A percentile compares a stretch with the other conserved stretches of the same genome.
Conservation (phyloP, 352 stramenopile genomes). For the Globisporangium rhizosaccharum region DNA sequence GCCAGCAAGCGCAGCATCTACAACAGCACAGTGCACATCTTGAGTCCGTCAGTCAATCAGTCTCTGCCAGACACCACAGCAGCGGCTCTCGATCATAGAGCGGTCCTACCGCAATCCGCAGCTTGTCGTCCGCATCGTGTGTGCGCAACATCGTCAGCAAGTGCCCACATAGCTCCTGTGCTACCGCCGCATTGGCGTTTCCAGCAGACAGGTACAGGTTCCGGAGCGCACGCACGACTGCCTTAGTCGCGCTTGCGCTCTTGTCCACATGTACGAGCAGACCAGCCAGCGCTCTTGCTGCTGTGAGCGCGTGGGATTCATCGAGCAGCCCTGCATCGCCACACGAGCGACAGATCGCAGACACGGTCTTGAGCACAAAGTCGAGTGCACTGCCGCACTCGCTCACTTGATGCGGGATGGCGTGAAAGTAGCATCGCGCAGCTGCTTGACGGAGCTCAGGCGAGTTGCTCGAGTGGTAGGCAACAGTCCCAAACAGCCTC, state of each 20-base stretch:
- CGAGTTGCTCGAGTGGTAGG: constrained; percentile 1
- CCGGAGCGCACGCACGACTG: constrained; percentile 1
- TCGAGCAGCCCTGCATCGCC: background rate
- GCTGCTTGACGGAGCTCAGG: background rate
- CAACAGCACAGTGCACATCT: too few species aligned
- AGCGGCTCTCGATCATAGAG: background rate
- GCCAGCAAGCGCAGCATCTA: too few species aligned
- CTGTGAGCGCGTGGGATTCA: background rate
- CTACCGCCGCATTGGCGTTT: background rate
- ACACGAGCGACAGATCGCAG: background rate
- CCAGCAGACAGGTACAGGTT: background rate
- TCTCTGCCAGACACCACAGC: too few species aligned
- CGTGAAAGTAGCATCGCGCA: constrained; percentile 2
- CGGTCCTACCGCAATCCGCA: constrained; percentile 16
- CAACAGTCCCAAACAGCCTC: background rate
- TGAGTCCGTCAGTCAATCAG: too few species aligned
- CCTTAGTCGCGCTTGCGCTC: background rate
- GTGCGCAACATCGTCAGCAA: constrained; percentile 12
- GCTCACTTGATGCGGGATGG: background rate
- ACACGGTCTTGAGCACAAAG: constrained; percentile 2
- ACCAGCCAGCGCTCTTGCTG: background rate
- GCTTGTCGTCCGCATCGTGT: constrained; percentile 10
- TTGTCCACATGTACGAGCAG: background rate
- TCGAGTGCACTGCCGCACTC: background rate
- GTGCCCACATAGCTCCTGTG: constrained; percentile 2